phyloP scores from a whole-genome alignment of 805 yeast genomes.

The Candida tallmaniae region DNA sequence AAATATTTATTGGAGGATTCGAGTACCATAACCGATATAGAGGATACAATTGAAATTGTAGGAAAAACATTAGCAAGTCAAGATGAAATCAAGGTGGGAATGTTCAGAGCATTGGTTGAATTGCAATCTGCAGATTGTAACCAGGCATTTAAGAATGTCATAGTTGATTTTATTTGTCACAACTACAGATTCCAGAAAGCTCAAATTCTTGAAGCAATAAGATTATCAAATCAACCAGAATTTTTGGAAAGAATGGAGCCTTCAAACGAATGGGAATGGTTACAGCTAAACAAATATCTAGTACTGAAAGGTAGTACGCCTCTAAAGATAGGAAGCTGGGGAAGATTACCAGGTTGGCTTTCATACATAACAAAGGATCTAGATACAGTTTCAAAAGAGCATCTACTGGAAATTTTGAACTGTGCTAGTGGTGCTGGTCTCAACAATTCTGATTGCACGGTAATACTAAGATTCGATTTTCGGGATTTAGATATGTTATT shows the following conservation, averaged over 20 bases:
- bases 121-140: constrained; percentile 7
- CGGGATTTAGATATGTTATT: neutral
- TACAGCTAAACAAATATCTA: neutral
- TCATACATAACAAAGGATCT: constrained; percentile 1
- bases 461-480: neutral
- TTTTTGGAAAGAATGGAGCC: neutral
- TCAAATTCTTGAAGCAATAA: neutral
- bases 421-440: constrained; percentile 1
- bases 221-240: neutral
- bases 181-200: constrained; percentile 3
- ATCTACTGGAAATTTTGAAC: neutral
- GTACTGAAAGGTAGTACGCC: neutral
- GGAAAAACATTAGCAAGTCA: constrained; percentile 14
- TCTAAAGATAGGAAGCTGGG: neutral
- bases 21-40: constrained; percentile 31
- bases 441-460: constrained; percentile 6
- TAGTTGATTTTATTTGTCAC: constrained; percentile 8
- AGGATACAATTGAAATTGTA: constrained; percentile 29
- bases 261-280: constrained; percentile 4
- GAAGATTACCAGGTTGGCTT: constrained; percentile 10
- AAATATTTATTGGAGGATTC: constrained; percentile 19
- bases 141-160: constrained; percentile 6
- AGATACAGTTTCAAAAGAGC: neutral
- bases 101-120: constrained; percentile 20
- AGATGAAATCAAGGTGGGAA: constrained; percentile 21